Evolutionary conservation across 495 filamentous ascomycete genomes (phyloP), one percentile per base, ranked within the genome.

Genomic region (Penicillium cosmopolitanum): DNA sequence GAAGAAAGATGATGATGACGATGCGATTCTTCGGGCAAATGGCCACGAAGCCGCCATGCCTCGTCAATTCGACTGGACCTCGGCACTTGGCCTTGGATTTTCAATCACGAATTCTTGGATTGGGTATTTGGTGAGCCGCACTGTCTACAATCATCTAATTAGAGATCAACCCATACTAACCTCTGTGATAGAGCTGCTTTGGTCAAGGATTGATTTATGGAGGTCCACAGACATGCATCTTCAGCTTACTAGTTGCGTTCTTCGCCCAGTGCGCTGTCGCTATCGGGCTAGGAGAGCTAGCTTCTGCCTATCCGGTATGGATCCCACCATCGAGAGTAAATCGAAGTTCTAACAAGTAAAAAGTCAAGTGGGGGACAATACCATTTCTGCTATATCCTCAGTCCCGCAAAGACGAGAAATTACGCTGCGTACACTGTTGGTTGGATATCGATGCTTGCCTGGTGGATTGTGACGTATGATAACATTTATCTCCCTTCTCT

Each of bases 51-150:
- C 66, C 1, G 67, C 53, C 12, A 51, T 78, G 56, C 62, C 56
- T 16, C 58, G 72, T n/a, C 66, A 66, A 21, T 75, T 78, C 56
- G 66, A 59, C 18, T 62, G 61, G 35, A 16, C 75, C 15, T 65
- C 72, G 1, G 58, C 71, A 0, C 44, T 75, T 4, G 72, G 73
- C 1, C 43, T 78, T 15, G 68, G 64, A 0, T 76, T 75, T 51
- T 68, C 70, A 3, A 72, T 77, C 44, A 73, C 72, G 4, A 76
- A 74, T 55, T 73, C 74, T n/a, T 77, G 74, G 73, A 58, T 66
- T 31, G 73, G 73, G 12, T 40, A 40, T n/a, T n/a, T 40, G 15
- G 36, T 40, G 12, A 40, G 36, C 5, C 28, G 4, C 28, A 4
- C 28, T 2, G 23, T 31, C 5, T 31, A 31, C 5, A 31, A 31